Evolutionary conservation across 768 basidiomycete genomes (phyloP).

Genomic region (Pulveroboletus sp.): DNA sequence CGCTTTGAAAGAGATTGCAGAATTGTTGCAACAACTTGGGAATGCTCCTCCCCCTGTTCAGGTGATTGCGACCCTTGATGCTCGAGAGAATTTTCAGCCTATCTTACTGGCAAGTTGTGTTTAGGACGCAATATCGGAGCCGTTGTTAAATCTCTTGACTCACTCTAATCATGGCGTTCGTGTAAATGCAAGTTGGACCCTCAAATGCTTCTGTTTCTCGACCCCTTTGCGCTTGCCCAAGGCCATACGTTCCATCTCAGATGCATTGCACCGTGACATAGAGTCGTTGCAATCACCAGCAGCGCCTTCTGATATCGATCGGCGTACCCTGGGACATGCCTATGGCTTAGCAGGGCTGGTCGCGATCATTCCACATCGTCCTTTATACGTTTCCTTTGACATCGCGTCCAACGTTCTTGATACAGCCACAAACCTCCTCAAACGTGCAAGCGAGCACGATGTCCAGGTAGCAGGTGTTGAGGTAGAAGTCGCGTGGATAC

Average conservation of each 20-base stretch:
- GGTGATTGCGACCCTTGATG: constrained; percentile 35
- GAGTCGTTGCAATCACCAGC: constrained; percentile 68
- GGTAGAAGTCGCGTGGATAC: constrained; percentile 92
- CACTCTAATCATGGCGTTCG: constrained; percentile 90
- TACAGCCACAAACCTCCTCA: constrained; percentile 85
- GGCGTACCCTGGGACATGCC: constrained; percentile 80
- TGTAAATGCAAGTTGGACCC: constrained; percentile 80
- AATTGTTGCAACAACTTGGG: constrained; percentile 83
- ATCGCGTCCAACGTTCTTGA: constrained; percentile 88
- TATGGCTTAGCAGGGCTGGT: constrained; percentile 88
- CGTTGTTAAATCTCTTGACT: constrained; percentile 77
- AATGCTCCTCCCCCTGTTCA: constrained; percentile 90
- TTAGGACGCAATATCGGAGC: constrained; percentile 84
- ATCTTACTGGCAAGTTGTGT: neutral
- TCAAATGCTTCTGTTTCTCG: constrained; percentile 87
- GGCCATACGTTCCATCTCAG: constrained; percentile 71
- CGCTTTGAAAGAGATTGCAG: constrained; percentile 79
- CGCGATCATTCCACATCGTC: constrained; percentile 80
- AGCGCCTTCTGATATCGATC: constrained; percentile 65
- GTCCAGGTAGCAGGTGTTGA: constrained; percentile 78
- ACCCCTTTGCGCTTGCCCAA: constrained; percentile 84
- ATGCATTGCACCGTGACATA: constrained; percentile 83
- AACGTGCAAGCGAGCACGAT: constrained; percentile 89
- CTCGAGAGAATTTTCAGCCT: neutral
- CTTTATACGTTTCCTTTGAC: constrained; percentile 94